Conservation (phyloP, 169 alveolate species). For the Theileria parva region DNA sequence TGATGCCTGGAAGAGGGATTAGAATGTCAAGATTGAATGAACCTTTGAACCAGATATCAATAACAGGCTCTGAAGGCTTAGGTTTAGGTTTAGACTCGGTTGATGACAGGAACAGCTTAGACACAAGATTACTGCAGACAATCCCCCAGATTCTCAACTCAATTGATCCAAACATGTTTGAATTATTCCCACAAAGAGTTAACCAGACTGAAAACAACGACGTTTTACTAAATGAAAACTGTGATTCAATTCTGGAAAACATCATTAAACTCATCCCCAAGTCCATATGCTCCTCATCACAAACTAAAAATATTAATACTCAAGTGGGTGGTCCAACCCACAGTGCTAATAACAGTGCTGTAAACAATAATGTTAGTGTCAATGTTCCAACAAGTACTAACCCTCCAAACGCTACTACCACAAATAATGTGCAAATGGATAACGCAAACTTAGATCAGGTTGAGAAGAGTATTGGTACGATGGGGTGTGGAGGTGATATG, state of each 20-base stretch:
- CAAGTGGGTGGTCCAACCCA: neutral
- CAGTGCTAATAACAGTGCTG: too few relatives aligned
- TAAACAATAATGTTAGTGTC: too few relatives aligned
- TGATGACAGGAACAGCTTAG: slow-evolving; percentile 2
- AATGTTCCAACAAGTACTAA: too few relatives aligned
- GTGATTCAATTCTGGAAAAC: slow-evolving; percentile 45
- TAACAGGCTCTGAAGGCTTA: neutral
- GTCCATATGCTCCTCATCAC: slow-evolving; percentile 54
- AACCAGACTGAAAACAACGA: neutral
- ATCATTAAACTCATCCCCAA: slow-evolving; percentile 43
- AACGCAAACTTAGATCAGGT: slow-evolving; percentile 8
- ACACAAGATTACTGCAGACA: slow-evolving; percentile 33
- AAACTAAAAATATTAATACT: neutral
- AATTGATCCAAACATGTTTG: slow-evolving; percentile 26
- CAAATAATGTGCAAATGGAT: neutral
- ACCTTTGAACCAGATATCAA: neutral
- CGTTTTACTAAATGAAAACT: neutral
- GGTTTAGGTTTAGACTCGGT: neutral
- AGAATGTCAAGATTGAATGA: slow-evolving; percentile 9
- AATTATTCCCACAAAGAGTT: slow-evolving; percentile 24
- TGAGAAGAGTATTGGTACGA: slow-evolving; percentile 29
- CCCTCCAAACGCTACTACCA: too few relatives aligned
- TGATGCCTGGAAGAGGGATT: slow-evolving; percentile 14
- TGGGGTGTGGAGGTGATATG: slow-evolving; percentile 60
- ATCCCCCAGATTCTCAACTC: slow-evolving; percentile 54